Conservation (phyloP, 1,284 basidiomycete species). For the Moesziomyces aphidis region DNA sequence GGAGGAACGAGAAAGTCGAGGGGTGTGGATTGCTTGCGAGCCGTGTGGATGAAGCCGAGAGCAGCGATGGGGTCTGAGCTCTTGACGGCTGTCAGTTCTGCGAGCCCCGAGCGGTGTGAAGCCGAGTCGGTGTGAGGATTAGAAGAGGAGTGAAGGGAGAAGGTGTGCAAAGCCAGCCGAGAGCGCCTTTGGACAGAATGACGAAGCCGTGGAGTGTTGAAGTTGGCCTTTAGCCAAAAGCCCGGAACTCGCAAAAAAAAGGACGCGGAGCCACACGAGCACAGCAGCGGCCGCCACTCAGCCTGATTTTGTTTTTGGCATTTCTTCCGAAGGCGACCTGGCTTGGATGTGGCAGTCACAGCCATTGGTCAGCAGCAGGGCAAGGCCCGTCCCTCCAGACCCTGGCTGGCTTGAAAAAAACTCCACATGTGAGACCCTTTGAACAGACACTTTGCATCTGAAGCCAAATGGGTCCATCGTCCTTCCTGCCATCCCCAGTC, state of each 20-base stretch:
- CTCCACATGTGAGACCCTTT: conserved; percentile 17
- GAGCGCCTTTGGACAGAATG: background rate
- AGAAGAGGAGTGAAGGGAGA: background rate
- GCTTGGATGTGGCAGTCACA: background rate
- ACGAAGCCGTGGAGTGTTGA: background rate
- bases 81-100: too few relatives aligned
- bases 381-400: conserved; percentile 1
- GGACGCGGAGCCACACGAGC: background rate
- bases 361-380: conserved; percentile 27
- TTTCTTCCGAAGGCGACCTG: background rate
- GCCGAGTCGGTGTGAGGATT: background rate
- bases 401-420: conserved; percentile 3
- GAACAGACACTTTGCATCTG: too few relatives aligned
- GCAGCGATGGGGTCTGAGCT: too few relatives aligned
- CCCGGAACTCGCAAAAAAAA: background rate
- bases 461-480: too few relatives aligned
- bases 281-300: background rate
- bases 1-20: background rate
- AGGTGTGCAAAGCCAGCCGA: background rate
- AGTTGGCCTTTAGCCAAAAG: too few relatives aligned
- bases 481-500: too few relatives aligned
- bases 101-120: too few relatives aligned
- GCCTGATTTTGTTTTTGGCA: background rate
- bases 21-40: background rate
- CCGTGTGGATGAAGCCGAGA: too few relatives aligned